Evolutionary conservation across 306 rosid species (phyloP).

Genomic region (Ammopiptanthus mongolicus): DNA sequence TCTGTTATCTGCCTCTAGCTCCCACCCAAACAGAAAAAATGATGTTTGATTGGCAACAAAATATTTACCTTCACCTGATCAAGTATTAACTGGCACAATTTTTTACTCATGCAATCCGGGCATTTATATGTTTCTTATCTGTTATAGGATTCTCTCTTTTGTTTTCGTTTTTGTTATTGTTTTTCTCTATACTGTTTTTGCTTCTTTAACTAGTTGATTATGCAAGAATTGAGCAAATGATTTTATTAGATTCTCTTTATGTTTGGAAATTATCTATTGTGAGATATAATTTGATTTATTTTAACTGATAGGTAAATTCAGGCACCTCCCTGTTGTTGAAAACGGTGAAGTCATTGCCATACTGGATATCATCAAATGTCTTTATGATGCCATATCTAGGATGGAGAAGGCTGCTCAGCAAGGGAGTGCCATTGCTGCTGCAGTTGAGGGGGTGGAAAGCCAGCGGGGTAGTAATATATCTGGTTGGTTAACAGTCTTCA

Average conservation of each 20-base stretch:
- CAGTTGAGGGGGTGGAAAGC: constrained; percentile 87
- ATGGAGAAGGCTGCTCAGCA: constrained; percentile 93
- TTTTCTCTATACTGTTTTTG: background rate
- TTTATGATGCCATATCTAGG: constrained; percentile 94
- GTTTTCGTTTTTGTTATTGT: background rate
- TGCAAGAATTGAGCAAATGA: background rate
- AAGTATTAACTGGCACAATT: background rate
- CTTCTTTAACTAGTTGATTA: constrained; percentile 4
- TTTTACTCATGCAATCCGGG: background rate
- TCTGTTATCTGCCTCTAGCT: background rate
- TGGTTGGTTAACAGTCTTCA: constrained; percentile 45
- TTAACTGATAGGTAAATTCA: constrained; percentile 69
- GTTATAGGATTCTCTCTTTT: background rate
- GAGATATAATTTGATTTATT: constrained; percentile 3
- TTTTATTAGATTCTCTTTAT: background rate
- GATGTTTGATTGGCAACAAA: background rate
- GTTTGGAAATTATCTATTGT: constrained; percentile 5
- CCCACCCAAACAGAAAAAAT: background rate
- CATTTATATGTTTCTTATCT: background rate
- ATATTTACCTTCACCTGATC: background rate
- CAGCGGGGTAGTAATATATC: constrained; percentile 57
- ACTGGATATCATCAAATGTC: constrained; percentile 90
- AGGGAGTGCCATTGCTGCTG: constrained; percentile 94
- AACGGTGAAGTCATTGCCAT: constrained; percentile 93
- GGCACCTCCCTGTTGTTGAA: constrained; percentile 99